A percentile compares a stretch with the other conserved stretches of the same genome.
Conservation (phyloP, 2,329 filamentous ascomycete genomes). For the Xylaria multiplex region DNA sequence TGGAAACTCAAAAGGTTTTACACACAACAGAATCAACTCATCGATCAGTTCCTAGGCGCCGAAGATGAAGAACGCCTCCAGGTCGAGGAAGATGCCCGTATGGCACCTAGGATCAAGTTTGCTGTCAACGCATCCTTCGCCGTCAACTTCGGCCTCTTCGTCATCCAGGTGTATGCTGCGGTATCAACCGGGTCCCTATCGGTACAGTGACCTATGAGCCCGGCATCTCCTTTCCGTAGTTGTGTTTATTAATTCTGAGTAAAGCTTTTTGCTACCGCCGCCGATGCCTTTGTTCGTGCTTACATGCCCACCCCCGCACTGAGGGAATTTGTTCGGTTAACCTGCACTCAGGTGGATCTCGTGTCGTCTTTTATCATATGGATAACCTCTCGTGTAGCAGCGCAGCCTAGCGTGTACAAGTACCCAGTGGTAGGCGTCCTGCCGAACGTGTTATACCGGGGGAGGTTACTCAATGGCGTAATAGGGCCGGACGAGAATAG, state of each 20-base stretch:
- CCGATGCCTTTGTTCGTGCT: conserved; percentile 66
- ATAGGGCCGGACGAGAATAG: conserved; percentile 67
- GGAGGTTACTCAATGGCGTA: conserved; percentile 23
- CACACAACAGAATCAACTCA: conserved; percentile 59
- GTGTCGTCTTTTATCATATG: conserved; percentile 72
- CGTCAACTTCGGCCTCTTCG: conserved; percentile 64
- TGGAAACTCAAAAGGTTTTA: conserved; percentile 59
- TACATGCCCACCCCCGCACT: conserved; percentile 18
- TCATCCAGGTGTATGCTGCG: conserved; percentile 68
- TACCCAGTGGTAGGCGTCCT: conserved; percentile 63
- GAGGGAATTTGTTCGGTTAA: conserved; percentile 39
- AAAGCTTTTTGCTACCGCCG: conserved; percentile 70
- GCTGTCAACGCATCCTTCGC: conserved; percentile 63
- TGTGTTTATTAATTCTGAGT: conserved; percentile 39
- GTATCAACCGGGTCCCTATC: conserved; percentile 68
- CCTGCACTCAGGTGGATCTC: conserved; percentile 63
- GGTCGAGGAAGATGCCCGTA: conserved; percentile 60
- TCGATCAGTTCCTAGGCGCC: conserved; percentile 64
- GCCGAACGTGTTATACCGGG: conserved; percentile 18
- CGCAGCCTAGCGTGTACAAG: conserved; percentile 68
- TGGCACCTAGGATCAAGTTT: conserved; percentile 63
- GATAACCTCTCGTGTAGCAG: conserved; percentile 67
- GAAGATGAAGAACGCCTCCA: conserved; percentile 64
- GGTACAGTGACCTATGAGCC: conserved; percentile 43
- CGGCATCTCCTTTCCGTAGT: conserved; percentile 30